phyloP scores from a whole-genome alignment of 768 basidiomycete genomes.

The Galerina marginata region DNA sequence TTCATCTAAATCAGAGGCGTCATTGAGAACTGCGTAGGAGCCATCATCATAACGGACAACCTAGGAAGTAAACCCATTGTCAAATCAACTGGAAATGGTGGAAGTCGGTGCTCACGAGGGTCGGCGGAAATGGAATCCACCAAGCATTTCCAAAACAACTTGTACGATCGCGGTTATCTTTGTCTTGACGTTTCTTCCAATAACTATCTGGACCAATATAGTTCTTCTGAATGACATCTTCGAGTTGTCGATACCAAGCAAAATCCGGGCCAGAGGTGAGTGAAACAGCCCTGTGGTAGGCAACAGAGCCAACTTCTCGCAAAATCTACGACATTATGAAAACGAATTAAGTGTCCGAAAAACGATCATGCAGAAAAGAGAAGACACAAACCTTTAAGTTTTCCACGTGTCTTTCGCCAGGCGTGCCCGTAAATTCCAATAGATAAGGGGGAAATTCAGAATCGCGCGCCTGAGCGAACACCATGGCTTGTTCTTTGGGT shows the following conservation, averaged over 20 bases:
- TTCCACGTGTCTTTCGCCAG: slow-evolving; percentile 76
- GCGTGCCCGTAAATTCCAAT: slow-evolving; percentile 62
- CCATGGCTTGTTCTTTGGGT: slow-evolving; percentile 59
- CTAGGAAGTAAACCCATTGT: slow-evolving; percentile 34
- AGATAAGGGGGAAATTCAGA: slow-evolving; percentile 73
- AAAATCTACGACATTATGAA: slow-evolving; percentile 55
- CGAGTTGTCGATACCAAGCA: slow-evolving; percentile 50
- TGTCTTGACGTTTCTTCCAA: slow-evolving; percentile 57
- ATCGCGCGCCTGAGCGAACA: slow-evolving; percentile 61
- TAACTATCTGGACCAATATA: slow-evolving; percentile 77
- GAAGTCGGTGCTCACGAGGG: slow-evolving; percentile 49
- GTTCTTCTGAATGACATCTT: slow-evolving; percentile 57
- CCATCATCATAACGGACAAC: slow-evolving; percentile 75
- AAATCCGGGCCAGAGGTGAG: slow-evolving; percentile 53
- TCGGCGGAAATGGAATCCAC: slow-evolving; percentile 82
- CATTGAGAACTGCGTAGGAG: slow-evolving; percentile 49
- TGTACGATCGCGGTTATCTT: slow-evolving; percentile 38
- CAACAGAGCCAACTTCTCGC: slow-evolving; percentile 65
- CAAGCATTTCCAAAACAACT: slow-evolving; percentile 78
- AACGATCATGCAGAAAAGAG: background rate
- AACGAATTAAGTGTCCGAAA: background rate
- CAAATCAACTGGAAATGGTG: background rate
- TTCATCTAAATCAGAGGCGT: slow-evolving; percentile 53
- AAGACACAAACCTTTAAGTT: slow-evolving; percentile 65
- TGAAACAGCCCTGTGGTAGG: slow-evolving; percentile 59